Evolutionary conservation across 305 asterid genomes (phyloP).

Genomic region (Fraxinus floribunda): DNA sequence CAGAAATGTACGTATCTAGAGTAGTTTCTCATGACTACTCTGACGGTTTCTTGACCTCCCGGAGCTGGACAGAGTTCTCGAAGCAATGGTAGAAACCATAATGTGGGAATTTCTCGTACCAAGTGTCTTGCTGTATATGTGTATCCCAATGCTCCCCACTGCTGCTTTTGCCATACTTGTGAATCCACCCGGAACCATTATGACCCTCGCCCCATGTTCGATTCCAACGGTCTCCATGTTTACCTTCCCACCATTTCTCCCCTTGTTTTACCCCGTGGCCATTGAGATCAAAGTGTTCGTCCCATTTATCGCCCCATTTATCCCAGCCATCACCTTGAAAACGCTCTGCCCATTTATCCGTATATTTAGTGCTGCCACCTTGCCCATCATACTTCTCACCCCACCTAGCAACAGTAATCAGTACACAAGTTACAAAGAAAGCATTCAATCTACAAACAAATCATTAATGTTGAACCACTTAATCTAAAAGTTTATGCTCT

Average conservation of each 20-base stretch:
- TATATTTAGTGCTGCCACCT: conserved; percentile 89
- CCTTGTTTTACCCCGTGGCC: conserved; percentile 81
- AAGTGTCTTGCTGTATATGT: conserved; percentile 66
- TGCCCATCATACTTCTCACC: conserved; percentile 88
- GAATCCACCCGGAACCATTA: conserved; percentile 94
- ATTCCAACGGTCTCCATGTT: conserved; percentile 83
- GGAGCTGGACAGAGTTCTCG: conserved; percentile 76
- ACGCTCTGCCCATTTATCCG: conserved; percentile 96
- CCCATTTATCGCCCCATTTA: conserved; percentile 99
- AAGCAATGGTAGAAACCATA: conserved; percentile 88
- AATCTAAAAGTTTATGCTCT: background rate
- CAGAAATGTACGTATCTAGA: background rate
- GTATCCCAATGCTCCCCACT: conserved; percentile 98
- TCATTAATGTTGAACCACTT: background rate
- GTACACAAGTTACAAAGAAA: background rate
- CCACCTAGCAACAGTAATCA: conserved; percentile 54
- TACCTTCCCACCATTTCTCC: conserved; percentile 95
- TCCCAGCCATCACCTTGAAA: conserved; percentile 86
- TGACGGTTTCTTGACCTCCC: conserved; percentile 67
- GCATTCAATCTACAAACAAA: background rate
- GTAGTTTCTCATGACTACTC: conserved; percentile 42
- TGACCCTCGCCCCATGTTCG: conserved; percentile 98
- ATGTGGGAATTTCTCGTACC: conserved; percentile 91
- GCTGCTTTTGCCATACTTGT: conserved; percentile 96
- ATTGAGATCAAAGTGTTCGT: conserved; percentile 57